phyloP scores from a whole-genome alignment of 306 rosid genomes.

The Aeschynomene evenia region DNA sequence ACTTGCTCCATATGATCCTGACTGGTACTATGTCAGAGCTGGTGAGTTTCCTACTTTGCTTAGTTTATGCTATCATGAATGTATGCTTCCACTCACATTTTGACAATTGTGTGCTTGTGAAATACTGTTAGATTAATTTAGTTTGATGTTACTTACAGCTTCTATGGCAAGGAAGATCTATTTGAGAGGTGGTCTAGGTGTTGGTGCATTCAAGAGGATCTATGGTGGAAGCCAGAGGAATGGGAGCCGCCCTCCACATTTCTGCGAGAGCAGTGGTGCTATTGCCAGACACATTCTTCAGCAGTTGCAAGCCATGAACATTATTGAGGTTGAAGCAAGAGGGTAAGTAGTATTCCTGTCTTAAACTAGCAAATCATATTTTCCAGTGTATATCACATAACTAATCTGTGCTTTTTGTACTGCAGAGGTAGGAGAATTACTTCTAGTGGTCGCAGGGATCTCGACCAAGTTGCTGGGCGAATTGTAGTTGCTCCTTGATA shows the following conservation, averaged over 20 bases:
- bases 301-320: conserved; percentile 45
- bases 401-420: background rate
- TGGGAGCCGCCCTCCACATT: conserved; percentile 60
- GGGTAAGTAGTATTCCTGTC: conserved; percentile 35
- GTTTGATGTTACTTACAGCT: conserved; percentile 25
- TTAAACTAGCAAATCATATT: background rate
- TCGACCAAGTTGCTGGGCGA: conserved; percentile 1
- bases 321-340: conserved; percentile 43
- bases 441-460: conserved; percentile 8
- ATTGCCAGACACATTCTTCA: conserved; percentile 55
- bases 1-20: conserved; percentile 63
- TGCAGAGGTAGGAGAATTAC: conserved; percentile 13
- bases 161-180: conserved; percentile 63
- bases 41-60: conserved; percentile 22
- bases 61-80: background rate
- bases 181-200: conserved; percentile 63
- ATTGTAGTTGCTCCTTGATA: background rate
- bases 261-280: conserved; percentile 56
- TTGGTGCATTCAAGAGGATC: conserved; percentile 51
- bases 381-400: background rate
- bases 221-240: conserved; percentile 64
- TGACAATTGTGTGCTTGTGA: background rate
- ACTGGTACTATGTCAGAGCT: conserved; percentile 61
- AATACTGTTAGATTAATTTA: background rate
- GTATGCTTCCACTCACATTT: background rate